A percentile compares a stretch with the other conserved stretches of the same genome.
Conservation (phyloP, 176 grass and related monocot genomes). For the Avena eriantha region DNA sequence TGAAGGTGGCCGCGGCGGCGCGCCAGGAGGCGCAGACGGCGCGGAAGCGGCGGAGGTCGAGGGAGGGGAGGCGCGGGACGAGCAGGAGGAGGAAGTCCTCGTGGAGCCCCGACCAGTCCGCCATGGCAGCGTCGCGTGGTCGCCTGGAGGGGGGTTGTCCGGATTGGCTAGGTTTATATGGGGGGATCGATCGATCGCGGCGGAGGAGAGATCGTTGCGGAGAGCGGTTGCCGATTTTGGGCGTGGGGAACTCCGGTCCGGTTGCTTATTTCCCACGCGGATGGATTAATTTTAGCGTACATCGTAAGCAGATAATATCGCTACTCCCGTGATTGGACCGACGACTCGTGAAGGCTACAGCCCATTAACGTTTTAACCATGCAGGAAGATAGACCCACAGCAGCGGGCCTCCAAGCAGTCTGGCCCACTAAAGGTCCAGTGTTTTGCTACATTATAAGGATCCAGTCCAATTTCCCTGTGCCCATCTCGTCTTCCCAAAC, state of each 20-base stretch:
- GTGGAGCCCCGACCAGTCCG: constrained; percentile 49
- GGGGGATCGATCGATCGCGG: constrained; percentile 19
- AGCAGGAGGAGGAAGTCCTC: constrained; percentile 53
- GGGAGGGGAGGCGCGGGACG: constrained; percentile 38
- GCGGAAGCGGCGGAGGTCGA: constrained; percentile 52
- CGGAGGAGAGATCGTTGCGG: constrained; percentile 18
- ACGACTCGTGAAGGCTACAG: not conserved
- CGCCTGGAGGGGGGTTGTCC: not conserved
- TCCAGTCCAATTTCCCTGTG: too few relatives aligned
- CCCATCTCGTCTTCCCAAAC: too few relatives aligned
- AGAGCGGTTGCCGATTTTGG: constrained; percentile 43
- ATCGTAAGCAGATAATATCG: not conserved
- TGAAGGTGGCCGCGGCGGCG: constrained; percentile 37
- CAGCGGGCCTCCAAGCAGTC: not conserved
- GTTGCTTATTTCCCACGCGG: constrained; percentile 36
- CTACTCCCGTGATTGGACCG: not conserved
- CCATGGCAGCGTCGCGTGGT: constrained; percentile 29
- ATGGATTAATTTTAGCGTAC: not conserved
- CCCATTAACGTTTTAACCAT: not conserved
- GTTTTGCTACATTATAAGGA: too few relatives aligned
- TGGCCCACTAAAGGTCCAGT: too few relatives aligned
- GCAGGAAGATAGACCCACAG: not conserved
- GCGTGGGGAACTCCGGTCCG: not conserved
- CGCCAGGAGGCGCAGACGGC: constrained; percentile 60
- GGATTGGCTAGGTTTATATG: constrained; percentile 11